A percentile compares a stretch with the other conserved stretches of the same genome.
Conservation (phyloP, 768 basidiomycete genomes). For the Lactarius akahatsu region DNA sequence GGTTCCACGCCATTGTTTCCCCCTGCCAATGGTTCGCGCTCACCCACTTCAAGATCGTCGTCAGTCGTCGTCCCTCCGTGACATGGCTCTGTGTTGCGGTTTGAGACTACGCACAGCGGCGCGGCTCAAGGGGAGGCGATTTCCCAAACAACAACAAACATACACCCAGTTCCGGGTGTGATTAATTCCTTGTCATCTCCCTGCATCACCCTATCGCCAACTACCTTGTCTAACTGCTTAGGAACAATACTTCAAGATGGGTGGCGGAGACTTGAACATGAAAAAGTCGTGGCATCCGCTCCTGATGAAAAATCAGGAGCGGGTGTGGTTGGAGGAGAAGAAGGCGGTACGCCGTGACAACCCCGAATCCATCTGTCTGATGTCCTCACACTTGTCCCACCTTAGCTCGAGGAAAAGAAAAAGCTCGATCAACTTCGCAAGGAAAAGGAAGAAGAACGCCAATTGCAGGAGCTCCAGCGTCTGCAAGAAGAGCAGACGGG, state of each 20-base stretch:
- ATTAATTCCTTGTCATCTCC: too few species aligned
- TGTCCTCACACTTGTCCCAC: slow-evolving; percentile 7
- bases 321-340: slow-evolving; percentile 99
- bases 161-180: background rate
- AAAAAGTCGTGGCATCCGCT: slow-evolving; percentile 99
- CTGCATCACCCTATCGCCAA: slow-evolving; percentile 18
- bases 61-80: slow-evolving; percentile 32
- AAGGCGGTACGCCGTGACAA: slow-evolving; percentile 65
- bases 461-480: slow-evolving; percentile 92
- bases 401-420: slow-evolving; percentile 96
- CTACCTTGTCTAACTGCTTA: slow-evolving; percentile 21
- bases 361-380: background rate
- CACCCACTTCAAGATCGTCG: slow-evolving; percentile 36
- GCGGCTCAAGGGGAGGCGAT: background rate
- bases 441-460: slow-evolving; percentile 96
- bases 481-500: slow-evolving; percentile 95
- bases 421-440: slow-evolving; percentile 95
- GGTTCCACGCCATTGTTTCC: slow-evolving; percentile 24
- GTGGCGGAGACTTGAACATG: slow-evolving; percentile 98
- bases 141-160: slow-evolving; percentile 18
- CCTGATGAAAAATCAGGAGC: slow-evolving; percentile 97
- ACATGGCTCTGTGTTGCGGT: slow-evolving; percentile 30
- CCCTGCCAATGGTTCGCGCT: slow-evolving; percentile 34
- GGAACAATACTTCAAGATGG: slow-evolving; percentile 65
- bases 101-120: background rate